Percentiles rank a stretch among this genome's conserved stretches.
Evolutionary conservation across 83 land plant genomes (phyloP).

Genomic region (Picea engelmannii): DNA sequence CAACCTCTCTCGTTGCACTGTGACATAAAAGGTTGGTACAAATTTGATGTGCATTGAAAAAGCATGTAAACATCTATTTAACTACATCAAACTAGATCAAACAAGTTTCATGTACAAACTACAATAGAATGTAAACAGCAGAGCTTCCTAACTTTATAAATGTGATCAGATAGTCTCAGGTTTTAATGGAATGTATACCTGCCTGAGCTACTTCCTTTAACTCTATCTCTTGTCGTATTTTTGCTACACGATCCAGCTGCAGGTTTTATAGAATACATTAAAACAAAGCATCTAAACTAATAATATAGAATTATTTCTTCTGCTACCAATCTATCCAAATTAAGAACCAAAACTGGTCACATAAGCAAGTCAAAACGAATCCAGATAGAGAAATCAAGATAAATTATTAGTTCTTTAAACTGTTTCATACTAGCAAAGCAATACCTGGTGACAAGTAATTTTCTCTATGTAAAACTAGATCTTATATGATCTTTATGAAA

Average conservation of each 20-base stretch:
- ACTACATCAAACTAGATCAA: background rate
- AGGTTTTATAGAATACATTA: background rate
- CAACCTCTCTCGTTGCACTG: background rate
- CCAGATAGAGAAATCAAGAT: background rate
- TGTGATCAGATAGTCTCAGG: background rate
- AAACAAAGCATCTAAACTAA: background rate
- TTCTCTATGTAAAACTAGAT: no score
- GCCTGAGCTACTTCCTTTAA: conserved; percentile 15
- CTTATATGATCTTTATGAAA: no score
- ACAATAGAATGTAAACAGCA: background rate
- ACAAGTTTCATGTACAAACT: background rate
- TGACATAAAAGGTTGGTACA: background rate
- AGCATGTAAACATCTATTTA: background rate
- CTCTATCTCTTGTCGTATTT: conserved; percentile 2
- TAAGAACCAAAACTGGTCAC: background rate
- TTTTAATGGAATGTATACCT: conserved; percentile 11
- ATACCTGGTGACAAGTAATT: background rate
- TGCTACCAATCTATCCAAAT: background rate
- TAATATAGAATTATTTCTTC: background rate
- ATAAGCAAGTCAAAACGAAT: background rate
- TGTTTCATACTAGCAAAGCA: background rate
- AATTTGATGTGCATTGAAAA: background rate
- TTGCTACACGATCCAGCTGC: conserved; percentile 15
- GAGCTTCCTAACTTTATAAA: background rate
- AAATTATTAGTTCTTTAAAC: background rate